Evolutionary conservation across 768 basidiomycete species (phyloP), one percentile per base, ranked within the genome.

Genomic region (Tulasnella sp.): DNA sequence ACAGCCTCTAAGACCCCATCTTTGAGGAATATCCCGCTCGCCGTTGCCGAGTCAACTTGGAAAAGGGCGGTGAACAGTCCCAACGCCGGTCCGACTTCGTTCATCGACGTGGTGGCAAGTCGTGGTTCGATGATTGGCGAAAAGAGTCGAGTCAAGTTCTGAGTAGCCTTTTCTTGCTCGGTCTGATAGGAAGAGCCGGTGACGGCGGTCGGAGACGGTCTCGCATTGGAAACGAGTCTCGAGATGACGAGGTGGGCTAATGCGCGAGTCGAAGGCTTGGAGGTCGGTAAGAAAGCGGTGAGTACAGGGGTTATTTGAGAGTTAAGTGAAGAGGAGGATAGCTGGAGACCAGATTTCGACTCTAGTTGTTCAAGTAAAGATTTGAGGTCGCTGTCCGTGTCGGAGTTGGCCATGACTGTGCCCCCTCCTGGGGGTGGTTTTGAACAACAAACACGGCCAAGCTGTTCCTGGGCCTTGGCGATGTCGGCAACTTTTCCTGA

Each of bases 61-160:
- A 94, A 92, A 22, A 95, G 81, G 0, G 91, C 91, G n/a, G 85
- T 82, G 65, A 94, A 82, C 78, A 93, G 89, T 0, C 87, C 84
- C 42, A 90, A 79, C 12, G 87, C 88, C 16, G 82, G 79, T 19
- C 89, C 80, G 34, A 87, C 79, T 40, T 83, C 81, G 12, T 59
- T 17, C 16, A 77, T 72, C 78, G 90, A 88, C 22, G 86, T 82
- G 2, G 85, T 83, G 62, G 88, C 81, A 11, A 94, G 81, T 52
- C 82, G 81, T 14, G 82, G 79, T 8, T 84, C 75, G 39, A 90
- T 78, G 0, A 81, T 76, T 35, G 86, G 84, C 29, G 84, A 81
- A 75, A 94, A 87, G 16, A 83, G 76, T 37, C 80, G 81, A 66
- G 79, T 80, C 39, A 93, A 80, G 5, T 81, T 76, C 44, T 85